Conservation (phyloP, 2,329 filamentous ascomycete species). For the Arthrocladium fulminans region DNA sequence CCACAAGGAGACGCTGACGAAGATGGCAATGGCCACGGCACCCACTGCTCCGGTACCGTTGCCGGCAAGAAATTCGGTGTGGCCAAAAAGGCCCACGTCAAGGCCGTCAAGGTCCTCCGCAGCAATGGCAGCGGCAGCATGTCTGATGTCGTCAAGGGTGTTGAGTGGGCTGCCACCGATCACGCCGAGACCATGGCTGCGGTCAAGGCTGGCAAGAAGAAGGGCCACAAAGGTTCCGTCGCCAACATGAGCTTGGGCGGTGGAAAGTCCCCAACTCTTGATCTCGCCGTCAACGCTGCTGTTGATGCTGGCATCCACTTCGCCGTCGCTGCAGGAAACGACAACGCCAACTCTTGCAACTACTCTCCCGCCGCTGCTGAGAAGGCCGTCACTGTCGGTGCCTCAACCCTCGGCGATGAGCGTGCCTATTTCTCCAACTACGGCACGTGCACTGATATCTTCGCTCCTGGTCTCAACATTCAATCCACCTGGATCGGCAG, state of each 20-base stretch:
- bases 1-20: constrained; percentile 68
- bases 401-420: constrained; percentile 84
- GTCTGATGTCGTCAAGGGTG: constrained; percentile 97
- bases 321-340: constrained; percentile 94
- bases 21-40: constrained; percentile 97
- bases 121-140: constrained; percentile 97
- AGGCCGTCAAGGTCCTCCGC: constrained; percentile 95
- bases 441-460: constrained; percentile 98
- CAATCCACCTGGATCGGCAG: constrained; percentile 97
- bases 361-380: constrained; percentile 92
- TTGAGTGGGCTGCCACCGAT: constrained; percentile 80
- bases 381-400: constrained; percentile 91
- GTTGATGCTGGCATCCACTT: constrained; percentile 92
- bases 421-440: constrained; percentile 99
- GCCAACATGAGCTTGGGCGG: constrained; percentile 99
- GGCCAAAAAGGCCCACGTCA: constrained; percentile 94
- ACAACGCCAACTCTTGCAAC: constrained; percentile 98
- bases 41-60: constrained; percentile 97
- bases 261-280: constrained; percentile 88
- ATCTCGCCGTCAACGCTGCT: constrained; percentile 86
- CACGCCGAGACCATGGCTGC: constrained; percentile 67
- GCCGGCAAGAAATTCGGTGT: constrained; percentile 99
- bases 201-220: constrained; percentile 77
- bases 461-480: constrained; percentile 93
- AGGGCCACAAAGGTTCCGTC: constrained; percentile 97